Evolutionary conservation across 2,329 filamentous ascomycete genomes (phyloP), one percentile per base, ranked within the genome.

Genomic region (Talaromyces verruculosus): DNA sequence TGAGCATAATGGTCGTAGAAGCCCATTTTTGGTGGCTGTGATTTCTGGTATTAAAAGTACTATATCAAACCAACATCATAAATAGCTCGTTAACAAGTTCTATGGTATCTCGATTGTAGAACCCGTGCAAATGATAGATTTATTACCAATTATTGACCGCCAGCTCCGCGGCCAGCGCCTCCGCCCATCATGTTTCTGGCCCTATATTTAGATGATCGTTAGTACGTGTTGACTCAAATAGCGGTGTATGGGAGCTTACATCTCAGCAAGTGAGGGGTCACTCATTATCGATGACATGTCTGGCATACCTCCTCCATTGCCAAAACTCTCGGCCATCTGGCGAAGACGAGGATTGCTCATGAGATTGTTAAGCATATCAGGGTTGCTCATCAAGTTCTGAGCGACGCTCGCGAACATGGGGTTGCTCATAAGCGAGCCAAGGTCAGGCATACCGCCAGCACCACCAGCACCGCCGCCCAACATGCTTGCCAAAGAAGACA

Each of bases 391-490:
- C 64, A 99, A 81, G 79, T 92, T 97, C 83, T 97, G 92, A 4
- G 95, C 95, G 93, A 98, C 97, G 81, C 87, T 91, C 61, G 93
- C 88, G 82, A 99, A 96, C 95, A 98, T 98, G 65, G 95, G 95
- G 83, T 98, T 99, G 84, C 84, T 93, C 93, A 98, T 96, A 78
- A 99, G 89, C 69, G 87, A 87, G 69, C 87, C 81, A 28, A 99
- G 83, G 78, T 98, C 94, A 13, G 93, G 93, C 91, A 97, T 95
- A 64, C 85, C 89, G 5, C 86, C 89, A 10, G 80, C 84, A 15
- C 84, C 84, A 30, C 61, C 60, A 15, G 28, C 60, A 37, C 81
- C 84, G 17, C 47, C 84, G 47, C 88, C 89, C 70, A 93, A 84
- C 89, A 93, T 90, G 73, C 88, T 84, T 3, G 90, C 90, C 53